Conservation (phyloP, 2,329 filamentous ascomycete species). For the Neofusicoccum laricinum region DNA sequence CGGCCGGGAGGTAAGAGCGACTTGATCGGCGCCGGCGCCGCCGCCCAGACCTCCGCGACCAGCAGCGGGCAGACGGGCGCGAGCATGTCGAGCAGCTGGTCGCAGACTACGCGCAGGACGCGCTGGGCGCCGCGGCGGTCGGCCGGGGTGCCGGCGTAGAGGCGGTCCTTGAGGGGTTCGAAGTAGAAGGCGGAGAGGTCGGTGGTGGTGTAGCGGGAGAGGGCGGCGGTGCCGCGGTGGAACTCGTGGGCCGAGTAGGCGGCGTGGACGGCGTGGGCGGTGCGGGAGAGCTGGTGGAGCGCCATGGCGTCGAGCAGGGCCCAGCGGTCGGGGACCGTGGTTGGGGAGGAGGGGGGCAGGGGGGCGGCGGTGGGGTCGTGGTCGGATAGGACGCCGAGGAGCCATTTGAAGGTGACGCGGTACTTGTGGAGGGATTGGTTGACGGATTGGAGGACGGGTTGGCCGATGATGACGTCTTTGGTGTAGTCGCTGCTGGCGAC, state of each 20-base stretch:
- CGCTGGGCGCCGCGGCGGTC: slow-evolving; percentile 59
- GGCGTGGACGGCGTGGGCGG: slow-evolving; percentile 62
- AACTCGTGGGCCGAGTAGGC: slow-evolving; percentile 75
- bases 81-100: slow-evolving; percentile 73
- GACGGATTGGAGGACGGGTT: slow-evolving; percentile 71
- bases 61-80: slow-evolving; percentile 78
- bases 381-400: slow-evolving; percentile 64
- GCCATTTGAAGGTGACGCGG: slow-evolving; percentile 84
- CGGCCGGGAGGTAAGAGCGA: slow-evolving; percentile 33
- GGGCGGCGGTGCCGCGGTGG: slow-evolving; percentile 67
- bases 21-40: no score
- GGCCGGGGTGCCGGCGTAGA: slow-evolving; percentile 77
- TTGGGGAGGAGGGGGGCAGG: background rate
- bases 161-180: slow-evolving; percentile 83
- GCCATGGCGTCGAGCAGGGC: slow-evolving; percentile 59
- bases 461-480: slow-evolving; percentile 77
- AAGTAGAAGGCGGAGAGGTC: slow-evolving; percentile 94
- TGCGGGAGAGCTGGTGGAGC: slow-evolving; percentile 67
- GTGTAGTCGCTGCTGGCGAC: slow-evolving; percentile 90
- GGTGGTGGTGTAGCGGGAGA: slow-evolving; percentile 78
- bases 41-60: slow-evolving; percentile 74
- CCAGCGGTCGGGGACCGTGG: background rate
- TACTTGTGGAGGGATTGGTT: slow-evolving; percentile 81
- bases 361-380: slow-evolving; percentile 34
- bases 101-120: slow-evolving; percentile 61